Base-by-base conservation (phyloP, 1,284 basidiomycete species). In the Moniliophthora roreri region DNA sequence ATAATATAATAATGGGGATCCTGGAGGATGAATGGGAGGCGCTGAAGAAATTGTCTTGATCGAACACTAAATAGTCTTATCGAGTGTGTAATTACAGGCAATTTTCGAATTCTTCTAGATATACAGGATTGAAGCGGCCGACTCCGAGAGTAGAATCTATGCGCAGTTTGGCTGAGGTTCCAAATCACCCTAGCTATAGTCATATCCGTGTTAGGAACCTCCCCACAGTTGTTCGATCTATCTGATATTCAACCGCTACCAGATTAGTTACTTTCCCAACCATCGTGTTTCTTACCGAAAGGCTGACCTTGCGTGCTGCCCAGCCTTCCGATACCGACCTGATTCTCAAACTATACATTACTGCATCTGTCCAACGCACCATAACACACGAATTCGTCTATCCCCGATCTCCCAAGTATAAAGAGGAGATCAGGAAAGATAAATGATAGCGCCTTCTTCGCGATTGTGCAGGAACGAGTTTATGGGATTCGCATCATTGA, bases 11-110 rank as follows among this genome's bases (percentile, higher is more conserved):
- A 26, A 55, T 49, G 49, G 50, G 50, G 10, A 44, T 49, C 24
- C 41, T 55, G 49, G 38, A 52, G 18, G 54, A 55, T n/a, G 54
- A 52, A 28, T 55, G 50, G 50, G 32, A 20, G 21, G 37, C 49
- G 15, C 18, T 15, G n/a, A 24, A 8, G n/a, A 15, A 42, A 5
- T 23, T 23, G 4, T 2, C 13, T 11, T 4, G 13, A 16, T 37
- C n/a, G n/a, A n/a, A n/a, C n/a, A n/a, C n/a, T n/a, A n/a, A 37
- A 16, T 4, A 37, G 13, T 4, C 13, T 3, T 37, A 2, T 37
- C 36, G 36, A 37, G 36, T 37, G 13, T 16, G 4, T 16, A 4
- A 37, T 13, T 13, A n/a, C n/a, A n/a, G n/a, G n/a, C n/a, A n/a
- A n/a, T n/a, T n/a, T n/a, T n/a, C n/a, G n/a, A n/a, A n/a, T n/a